Evolutionary conservation across 176 grass and related monocot genomes (phyloP).

Genomic region (Cenchrus purpureus): DNA sequence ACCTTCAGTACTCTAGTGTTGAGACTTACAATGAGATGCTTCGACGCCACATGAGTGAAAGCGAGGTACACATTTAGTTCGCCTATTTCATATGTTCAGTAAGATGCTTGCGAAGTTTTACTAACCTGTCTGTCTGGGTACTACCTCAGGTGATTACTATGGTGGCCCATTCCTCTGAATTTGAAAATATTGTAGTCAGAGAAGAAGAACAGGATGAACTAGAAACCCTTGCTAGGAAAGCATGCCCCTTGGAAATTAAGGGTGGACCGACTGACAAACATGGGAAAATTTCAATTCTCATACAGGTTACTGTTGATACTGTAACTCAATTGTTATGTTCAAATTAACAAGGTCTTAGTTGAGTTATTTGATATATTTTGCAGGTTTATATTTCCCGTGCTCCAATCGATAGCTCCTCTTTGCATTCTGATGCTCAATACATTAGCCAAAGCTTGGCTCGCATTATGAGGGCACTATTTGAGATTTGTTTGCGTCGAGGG

Average conservation of each 20-base stretch:
- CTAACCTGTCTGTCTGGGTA: conserved; percentile 38
- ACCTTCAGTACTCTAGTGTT: conserved; percentile 96
- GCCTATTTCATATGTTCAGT: conserved; percentile 22
- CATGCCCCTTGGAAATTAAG: conserved; percentile 90
- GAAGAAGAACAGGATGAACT: conserved; percentile 99
- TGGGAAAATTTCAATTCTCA: conserved; percentile 98
- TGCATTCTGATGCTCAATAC: conserved; percentile 97
- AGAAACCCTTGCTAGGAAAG: conserved; percentile 67
- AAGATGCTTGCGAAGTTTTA: conserved; percentile 28
- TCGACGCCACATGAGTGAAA: conserved; percentile 89
- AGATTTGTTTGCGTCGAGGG: conserved; percentile 86
- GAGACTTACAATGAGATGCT: conserved; percentile 99
- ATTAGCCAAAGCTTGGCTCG: conserved; percentile 94
- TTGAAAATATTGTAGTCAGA: conserved; percentile 94
- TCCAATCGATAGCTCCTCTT: conserved; percentile 90
- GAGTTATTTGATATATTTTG: conserved; percentile 31
- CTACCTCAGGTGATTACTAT: conserved; percentile 85
- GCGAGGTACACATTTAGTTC: conserved; percentile 67
- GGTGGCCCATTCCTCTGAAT: conserved; percentile 98
- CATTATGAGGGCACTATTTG: conserved; percentile 97
- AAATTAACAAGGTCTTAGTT: conserved; percentile 33
- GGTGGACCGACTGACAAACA: conserved; percentile 89
- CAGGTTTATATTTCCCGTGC: conserved; percentile 92
- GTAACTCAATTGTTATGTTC: conserved; percentile 12
- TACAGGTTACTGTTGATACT: conserved; percentile 70